Conservation (phyloP, 1,284 basidiomycete genomes). For the Leucoagaricus sp. region DNA sequence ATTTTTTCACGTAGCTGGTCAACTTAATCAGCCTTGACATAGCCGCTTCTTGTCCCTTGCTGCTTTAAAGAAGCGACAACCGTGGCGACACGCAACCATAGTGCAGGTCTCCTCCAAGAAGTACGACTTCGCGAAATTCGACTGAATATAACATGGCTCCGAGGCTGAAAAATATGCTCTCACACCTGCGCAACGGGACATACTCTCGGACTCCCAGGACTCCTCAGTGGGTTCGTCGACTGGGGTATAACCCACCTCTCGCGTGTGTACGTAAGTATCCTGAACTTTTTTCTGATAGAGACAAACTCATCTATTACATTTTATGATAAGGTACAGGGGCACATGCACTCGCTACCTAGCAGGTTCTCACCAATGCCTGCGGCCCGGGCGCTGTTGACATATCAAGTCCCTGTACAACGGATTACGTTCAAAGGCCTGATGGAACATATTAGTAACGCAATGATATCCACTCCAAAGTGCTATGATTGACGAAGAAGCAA, state of each 20-base stretch:
- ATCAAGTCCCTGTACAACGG: too few species aligned
- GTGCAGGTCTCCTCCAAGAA: not conserved
- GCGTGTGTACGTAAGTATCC: not conserved
- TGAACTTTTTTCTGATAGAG: conserved; percentile 2
- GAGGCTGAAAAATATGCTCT: not conserved
- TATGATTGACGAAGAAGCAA: too few species aligned
- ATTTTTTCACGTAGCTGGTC: not conserved
- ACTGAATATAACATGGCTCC: not conserved
- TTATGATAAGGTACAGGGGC: not conserved
- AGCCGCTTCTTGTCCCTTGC: not conserved
- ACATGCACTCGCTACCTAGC: not conserved
- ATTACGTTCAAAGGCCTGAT: too few species aligned
- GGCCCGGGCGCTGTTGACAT: too few species aligned
- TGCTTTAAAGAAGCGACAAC: conserved; percentile 5
- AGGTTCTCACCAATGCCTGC: not conserved
- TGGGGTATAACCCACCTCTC: not conserved
- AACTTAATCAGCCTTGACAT: not conserved
- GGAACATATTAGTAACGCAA: too few species aligned
- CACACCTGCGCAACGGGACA: not conserved
- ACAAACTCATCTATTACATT: not conserved
- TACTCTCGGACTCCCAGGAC: not conserved
- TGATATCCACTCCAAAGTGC: too few species aligned
- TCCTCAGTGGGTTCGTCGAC: not conserved
- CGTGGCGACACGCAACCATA: not conserved
- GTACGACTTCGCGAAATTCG: not conserved